Evolutionary conservation across 1,284 basidiomycete species (phyloP), one percentile per base, ranked within the genome.

Genomic region (Microstroma glucosiphilum): DNA sequence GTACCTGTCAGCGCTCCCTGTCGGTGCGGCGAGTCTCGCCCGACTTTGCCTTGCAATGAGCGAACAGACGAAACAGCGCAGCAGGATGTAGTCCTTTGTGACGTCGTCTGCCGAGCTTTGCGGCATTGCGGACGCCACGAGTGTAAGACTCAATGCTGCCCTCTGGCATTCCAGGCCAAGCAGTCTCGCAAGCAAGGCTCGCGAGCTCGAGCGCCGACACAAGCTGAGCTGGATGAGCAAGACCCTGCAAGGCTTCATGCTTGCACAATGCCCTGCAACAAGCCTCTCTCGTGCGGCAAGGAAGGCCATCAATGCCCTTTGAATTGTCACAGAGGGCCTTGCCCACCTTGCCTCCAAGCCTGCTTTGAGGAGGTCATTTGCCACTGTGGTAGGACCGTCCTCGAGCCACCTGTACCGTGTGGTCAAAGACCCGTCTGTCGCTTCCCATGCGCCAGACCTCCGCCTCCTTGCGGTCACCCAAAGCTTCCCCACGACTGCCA

Each of bases 361-460:
- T 69, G 67, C 51, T 79, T 79, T 56, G 72, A 75, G 25, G 77
- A 79, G 58, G 61, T 77, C 40, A 63, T 63, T 43, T 79, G 77
- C 59, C 65, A 71, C 56, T 79, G 77, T 53, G 76, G 76, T 12
- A 66, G 76, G 25, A 79, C 76, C 0, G 71, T 78, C 7, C 48
- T 79, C 17, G 77, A 79, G 57, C 77, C 77, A 30, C 77, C 77
- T 4, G 73, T 79, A 40, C 73, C 75, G 1, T 79, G 77, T 58
- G 74, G 76, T 30, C 72, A 75, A 4, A 58, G 65, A 49, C 64
- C 78, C 21, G 57, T 60, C 12, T 79, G 77, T 65, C 69, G 71
- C 58, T 75, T 78, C 59, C 73, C 77, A 1, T 79, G 77, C 60
- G 58, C 70, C 1, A 65, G 73, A 17, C 69, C 73, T 4, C 63